Evolutionary conservation across 129 eudicot species (phyloP).

Genomic region (Cynara cardunculus): DNA sequence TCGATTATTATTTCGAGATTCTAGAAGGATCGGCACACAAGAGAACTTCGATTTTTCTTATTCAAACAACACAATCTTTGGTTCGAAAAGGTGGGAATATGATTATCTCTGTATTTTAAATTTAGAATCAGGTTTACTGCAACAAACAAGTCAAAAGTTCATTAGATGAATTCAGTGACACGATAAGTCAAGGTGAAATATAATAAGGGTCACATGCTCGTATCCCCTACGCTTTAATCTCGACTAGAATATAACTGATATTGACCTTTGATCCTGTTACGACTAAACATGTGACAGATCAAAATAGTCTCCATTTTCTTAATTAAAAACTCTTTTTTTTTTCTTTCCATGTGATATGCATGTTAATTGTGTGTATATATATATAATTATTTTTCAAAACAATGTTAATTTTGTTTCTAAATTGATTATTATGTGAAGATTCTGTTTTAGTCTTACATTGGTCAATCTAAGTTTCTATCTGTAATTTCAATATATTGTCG

Average conservation of each 20-base stretch:
- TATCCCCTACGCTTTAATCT: too few relatives aligned
- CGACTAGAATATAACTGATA: too few relatives aligned
- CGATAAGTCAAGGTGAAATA: too few relatives aligned
- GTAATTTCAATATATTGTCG: too few relatives aligned
- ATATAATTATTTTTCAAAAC: too few relatives aligned
- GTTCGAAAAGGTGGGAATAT: neutral
- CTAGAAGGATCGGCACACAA: slow-evolving; percentile 15
- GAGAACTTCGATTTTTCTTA: slow-evolving; percentile 1
- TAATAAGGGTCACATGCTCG: too few relatives aligned
- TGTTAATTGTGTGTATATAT: neutral
- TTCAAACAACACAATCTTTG: neutral
- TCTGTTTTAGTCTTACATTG: too few relatives aligned
- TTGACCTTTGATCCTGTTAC: too few relatives aligned
- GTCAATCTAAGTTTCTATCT: too few relatives aligned
- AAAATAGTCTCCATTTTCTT: too few relatives aligned
- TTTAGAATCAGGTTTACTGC: neutral
- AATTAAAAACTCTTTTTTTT: neutral
- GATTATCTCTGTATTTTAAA: too few relatives aligned
- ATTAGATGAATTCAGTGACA: neutral
- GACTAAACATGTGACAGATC: too few relatives aligned
- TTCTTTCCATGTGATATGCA: neutral
- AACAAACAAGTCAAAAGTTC: neutral
- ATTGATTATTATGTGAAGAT: neutral
- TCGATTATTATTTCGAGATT: slow-evolving; percentile 2
- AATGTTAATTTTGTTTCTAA: neutral